Evolutionary conservation across 345 rosid species (phyloP).

Genomic region (Rhodamnia rubescens): DNA sequence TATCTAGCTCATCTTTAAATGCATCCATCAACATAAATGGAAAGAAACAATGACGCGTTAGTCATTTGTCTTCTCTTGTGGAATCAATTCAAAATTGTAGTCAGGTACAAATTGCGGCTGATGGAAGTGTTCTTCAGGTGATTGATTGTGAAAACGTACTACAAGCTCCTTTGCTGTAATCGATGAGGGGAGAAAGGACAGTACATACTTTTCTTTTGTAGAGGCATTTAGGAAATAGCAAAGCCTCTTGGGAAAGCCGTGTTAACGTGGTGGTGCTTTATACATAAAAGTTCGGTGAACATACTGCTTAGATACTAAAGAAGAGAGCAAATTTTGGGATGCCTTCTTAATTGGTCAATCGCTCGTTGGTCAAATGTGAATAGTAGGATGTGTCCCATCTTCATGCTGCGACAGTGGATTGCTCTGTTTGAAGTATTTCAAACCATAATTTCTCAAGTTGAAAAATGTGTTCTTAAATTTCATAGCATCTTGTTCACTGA

Average conservation of each 20-base stretch:
- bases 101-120: not conserved
- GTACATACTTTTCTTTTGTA: not conserved
- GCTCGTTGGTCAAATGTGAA: not conserved
- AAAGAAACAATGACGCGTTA: not conserved
- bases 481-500: not conserved
- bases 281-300: not conserved
- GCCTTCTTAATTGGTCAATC: not conserved
- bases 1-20: not conserved
- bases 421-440: not conserved
- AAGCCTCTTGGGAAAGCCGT: not conserved
- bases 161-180: not conserved
- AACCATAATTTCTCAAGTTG: not conserved
- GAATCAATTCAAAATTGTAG: not conserved
- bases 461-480: not conserved
- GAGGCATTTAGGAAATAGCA: not conserved
- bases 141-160: not conserved
- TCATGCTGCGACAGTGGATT: not conserved
- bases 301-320: not conserved
- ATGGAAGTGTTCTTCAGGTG: not conserved
- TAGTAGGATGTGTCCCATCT: not conserved
- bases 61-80: not conserved
- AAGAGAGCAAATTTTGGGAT: not conserved
- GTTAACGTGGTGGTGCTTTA: not conserved
- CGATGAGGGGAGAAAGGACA: not conserved
- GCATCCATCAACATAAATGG: not conserved